phyloP scores from a whole-genome alignment of 208 protist genomes.

The Phytomonas serpens region DNA sequence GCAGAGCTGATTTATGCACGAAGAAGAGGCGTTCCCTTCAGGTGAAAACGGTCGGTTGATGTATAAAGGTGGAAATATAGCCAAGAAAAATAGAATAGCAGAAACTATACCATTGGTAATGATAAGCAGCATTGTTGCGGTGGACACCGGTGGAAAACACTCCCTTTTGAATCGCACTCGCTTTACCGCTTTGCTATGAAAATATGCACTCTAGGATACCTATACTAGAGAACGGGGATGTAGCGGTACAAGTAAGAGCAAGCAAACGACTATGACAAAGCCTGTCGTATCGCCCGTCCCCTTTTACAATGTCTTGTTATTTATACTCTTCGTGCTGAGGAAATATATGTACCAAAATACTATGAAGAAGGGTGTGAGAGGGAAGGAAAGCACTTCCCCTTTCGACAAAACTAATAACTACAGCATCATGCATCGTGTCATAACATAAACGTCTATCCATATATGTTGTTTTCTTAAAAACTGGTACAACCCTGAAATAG shows the following conservation, averaged over 20 bases:
- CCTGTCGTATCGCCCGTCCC: neutral
- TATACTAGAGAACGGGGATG: conserved; percentile 8
- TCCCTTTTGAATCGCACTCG: neutral
- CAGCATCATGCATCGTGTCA: neutral
- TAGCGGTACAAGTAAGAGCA: neutral
- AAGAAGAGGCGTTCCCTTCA: conserved; percentile 22
- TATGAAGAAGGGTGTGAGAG: neutral
- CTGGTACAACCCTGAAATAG: neutral
- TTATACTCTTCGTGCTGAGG: neutral
- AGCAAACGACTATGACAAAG: neutral
- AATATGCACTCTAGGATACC: conserved; percentile 1
- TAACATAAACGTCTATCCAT: neutral
- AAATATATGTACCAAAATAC: neutral
- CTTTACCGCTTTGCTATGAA: neutral
- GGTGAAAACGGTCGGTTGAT: conserved; percentile 26
- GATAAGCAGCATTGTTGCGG: conserved; percentile 26
- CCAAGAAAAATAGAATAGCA: conserved; percentile 33
- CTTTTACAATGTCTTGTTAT: neutral
- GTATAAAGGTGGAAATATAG: conserved; percentile 51
- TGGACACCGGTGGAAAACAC: neutral
- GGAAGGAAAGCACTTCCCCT: neutral
- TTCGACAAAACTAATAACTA: neutral
- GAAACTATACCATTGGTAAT: conserved; percentile 45
- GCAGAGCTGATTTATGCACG: conserved; percentile 30
- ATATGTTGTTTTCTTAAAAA: neutral